Conservation (phyloP, 108 stramenopile genomes). For the Schizochytrium sp. region DNA sequence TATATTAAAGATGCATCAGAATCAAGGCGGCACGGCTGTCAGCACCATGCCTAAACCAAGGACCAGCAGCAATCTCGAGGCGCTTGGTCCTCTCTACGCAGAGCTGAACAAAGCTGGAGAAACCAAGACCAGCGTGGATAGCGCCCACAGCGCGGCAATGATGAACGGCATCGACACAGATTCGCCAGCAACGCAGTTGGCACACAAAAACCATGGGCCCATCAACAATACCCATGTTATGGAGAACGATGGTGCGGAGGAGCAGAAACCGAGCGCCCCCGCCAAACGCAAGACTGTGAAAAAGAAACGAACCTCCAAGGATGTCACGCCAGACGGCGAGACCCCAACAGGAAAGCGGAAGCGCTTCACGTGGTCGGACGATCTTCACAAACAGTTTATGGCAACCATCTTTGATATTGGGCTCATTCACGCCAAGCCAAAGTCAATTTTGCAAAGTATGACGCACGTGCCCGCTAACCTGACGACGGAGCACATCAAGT, state of each 20-base stretch:
- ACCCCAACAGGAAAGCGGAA: not conserved
- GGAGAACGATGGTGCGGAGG: not conserved
- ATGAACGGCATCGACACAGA: too few species aligned
- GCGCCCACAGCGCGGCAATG: not conserved
- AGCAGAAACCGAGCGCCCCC: not conserved
- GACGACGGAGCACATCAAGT: slow-evolving; percentile 59
- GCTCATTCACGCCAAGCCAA: slow-evolving; percentile 46
- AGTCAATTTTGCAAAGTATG: slow-evolving; percentile 51
- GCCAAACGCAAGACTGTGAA: not conserved
- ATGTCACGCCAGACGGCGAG: not conserved
- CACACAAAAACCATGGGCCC: not conserved
- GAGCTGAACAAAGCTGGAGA: not conserved
- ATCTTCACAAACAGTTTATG: slow-evolving; percentile 18
- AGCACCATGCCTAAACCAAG: not conserved
- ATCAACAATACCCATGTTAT: not conserved
- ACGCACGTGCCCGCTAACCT: slow-evolving; percentile 23
- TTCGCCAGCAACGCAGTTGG: too few species aligned
- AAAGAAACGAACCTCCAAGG: not conserved
- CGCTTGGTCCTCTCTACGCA: not conserved
- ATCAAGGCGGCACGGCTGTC: not conserved
- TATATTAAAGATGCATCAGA: not conserved
- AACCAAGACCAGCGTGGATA: not conserved
- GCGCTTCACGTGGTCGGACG: slow-evolving; percentile 12
- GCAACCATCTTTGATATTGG: slow-evolving; percentile 51
- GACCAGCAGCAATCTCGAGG: not conserved